Percentiles rank a stretch among this genome's conserved stretches.
These are phyloP conservation scores for Hamamelis virginiana DNA, from an alignment of 164 flowering plant genomes.

Conservation along the genomic window DNA sequence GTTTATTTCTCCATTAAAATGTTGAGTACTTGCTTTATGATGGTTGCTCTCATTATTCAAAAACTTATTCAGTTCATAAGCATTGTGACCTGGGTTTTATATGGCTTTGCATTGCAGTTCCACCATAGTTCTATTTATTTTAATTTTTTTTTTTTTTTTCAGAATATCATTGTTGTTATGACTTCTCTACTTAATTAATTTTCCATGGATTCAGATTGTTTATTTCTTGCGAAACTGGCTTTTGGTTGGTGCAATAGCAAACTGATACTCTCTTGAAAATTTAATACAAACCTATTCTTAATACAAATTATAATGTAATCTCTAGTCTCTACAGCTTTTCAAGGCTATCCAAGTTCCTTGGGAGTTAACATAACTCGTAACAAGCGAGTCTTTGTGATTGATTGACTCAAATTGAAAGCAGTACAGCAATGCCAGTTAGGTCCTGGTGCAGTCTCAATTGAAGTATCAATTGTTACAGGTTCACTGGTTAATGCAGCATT, in stretches of 20 bases:
- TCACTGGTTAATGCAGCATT: no score
- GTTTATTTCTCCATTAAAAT: not conserved
- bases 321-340: no score
- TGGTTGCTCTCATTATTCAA: not conserved
- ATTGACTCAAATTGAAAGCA: not conserved
- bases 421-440: not conserved
- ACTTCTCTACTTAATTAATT: no score
- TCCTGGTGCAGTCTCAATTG: not conserved
- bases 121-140: no score
- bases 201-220: not conserved
- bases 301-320: not conserved
- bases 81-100: no score
- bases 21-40: not conserved
- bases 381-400: not conserved
- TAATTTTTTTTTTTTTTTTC: no score
- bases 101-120: no score
- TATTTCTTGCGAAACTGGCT: not conserved
- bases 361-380: not conserved
- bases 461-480: not conserved
- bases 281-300: not conserved
- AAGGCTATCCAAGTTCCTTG: not conserved
- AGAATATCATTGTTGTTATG: no score
- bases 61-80: not conserved
- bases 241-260: no score
- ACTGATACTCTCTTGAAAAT: not conserved